Evolutionary conservation across 2,329 filamentous ascomycete genomes (phyloP).

Genomic region (Aphanocladium album): DNA sequence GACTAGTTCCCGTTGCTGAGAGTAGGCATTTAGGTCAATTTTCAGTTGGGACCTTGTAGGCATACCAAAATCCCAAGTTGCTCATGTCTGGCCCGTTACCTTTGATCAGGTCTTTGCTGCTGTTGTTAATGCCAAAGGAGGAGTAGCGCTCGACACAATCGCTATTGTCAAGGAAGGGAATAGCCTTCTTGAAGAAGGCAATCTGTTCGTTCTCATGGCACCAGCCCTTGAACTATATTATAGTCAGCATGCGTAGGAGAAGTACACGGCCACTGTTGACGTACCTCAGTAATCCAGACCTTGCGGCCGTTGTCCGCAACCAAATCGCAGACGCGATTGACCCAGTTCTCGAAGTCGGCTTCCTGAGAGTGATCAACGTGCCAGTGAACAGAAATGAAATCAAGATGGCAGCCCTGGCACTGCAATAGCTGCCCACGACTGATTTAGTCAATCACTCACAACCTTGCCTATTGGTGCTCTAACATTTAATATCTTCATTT

Average conservation of each 20-base stretch:
- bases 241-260: not conserved
- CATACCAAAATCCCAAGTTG: not conserved
- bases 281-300: conserved; percentile 40
- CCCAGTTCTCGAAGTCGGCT: conserved; percentile 38
- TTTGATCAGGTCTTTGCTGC: conserved; percentile 15
- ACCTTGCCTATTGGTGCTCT: too few species aligned
- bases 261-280: not conserved
- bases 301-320: conserved; percentile 25
- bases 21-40: not conserved
- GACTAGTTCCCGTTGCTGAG: not conserved
- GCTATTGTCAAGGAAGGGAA: conserved; percentile 38
- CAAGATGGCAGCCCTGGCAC: conserved; percentile 38
- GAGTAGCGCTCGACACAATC: conserved; percentile 34
- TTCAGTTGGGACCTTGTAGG: not conserved
- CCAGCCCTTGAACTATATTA: conserved; percentile 22
- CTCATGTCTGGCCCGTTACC: not conserved
- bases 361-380: conserved; percentile 34
- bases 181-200: conserved; percentile 35
- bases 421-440: too few species aligned
- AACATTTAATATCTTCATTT: too few species aligned
- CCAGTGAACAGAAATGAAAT: conserved; percentile 43
- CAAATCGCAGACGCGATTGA: conserved; percentile 32
- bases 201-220: conserved; percentile 31
- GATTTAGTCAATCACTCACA: too few species aligned
- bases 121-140: conserved; percentile 26